phyloP scores from a whole-genome alignment of 345 rosid genomes.

The Tarenaya hassleriana region DNA sequence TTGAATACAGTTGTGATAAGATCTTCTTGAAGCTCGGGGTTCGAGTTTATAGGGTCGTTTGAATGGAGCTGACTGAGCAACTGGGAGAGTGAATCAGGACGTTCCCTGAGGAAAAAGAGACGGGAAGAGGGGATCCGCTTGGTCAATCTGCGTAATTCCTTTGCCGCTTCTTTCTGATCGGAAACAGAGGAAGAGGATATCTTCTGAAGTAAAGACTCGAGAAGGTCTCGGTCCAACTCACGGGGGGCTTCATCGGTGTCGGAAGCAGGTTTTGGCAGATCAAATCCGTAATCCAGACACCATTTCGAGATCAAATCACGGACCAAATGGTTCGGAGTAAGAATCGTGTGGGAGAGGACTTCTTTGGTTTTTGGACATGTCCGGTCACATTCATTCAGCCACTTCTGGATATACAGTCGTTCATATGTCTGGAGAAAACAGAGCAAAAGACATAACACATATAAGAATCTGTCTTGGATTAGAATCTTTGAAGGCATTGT shows the following conservation, averaged over 20 bases:
- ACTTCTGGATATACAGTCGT: slow-evolving; percentile 33
- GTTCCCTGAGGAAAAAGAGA: slow-evolving; percentile 31
- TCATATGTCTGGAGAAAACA: slow-evolving; percentile 53
- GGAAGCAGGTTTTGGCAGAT: slow-evolving; percentile 27
- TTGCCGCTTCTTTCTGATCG: slow-evolving; percentile 44
- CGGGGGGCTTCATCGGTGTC: slow-evolving; percentile 23
- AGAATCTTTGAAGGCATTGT: not conserved
- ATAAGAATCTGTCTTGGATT: slow-evolving; percentile 1
- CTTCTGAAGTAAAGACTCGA: slow-evolving; percentile 38
- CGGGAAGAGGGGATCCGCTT: slow-evolving; percentile 37
- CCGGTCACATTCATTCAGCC: slow-evolving; percentile 34
- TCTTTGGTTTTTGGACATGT: slow-evolving; percentile 46
- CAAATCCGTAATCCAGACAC: slow-evolving; percentile 33
- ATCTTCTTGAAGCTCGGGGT: slow-evolving; percentile 25
- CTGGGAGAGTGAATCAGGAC: slow-evolving; percentile 26
- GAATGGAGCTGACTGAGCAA: slow-evolving; percentile 36
- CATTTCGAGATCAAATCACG: slow-evolving; percentile 39
- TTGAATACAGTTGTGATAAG: slow-evolving; percentile 40
- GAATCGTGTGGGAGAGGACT: slow-evolving; percentile 35
- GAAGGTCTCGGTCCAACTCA: slow-evolving; percentile 20
- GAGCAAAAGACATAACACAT: slow-evolving; percentile 7
- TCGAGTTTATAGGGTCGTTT: slow-evolving; percentile 23
- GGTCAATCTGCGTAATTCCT: slow-evolving; percentile 42
- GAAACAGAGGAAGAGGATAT: slow-evolving; percentile 36
- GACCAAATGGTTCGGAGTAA: slow-evolving; percentile 35